These are phyloP conservation scores for Acorus calamus DNA, from an alignment of 106 monocot species.

Conservation along the genomic window DNA sequence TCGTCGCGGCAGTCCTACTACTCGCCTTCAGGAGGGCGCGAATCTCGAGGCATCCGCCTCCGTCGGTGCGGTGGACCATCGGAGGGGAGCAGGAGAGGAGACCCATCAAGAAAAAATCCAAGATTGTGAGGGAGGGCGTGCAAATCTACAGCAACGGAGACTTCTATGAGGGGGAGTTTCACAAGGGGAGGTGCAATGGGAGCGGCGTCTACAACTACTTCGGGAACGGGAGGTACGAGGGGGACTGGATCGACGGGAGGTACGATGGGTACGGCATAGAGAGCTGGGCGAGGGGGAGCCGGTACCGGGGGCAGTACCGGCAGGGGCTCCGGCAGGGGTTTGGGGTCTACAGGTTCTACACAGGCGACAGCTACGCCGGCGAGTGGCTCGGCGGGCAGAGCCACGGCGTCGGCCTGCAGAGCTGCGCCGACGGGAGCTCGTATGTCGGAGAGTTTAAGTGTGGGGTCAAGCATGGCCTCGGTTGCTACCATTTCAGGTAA, in stretches of 20 bases:
- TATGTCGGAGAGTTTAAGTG: slow-evolving; percentile 46
- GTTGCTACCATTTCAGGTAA: slow-evolving; percentile 41
- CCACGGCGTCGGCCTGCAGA: slow-evolving; percentile 29
- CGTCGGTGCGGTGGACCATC: slow-evolving; percentile 23
- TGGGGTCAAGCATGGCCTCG: slow-evolving; percentile 49
- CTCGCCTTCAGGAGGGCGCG: not conserved
- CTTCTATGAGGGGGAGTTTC: slow-evolving; percentile 43
- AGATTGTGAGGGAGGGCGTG: slow-evolving; percentile 14
- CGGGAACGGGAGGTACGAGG: slow-evolving; percentile 34
- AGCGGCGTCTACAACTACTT: slow-evolving; percentile 33
- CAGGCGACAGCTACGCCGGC: slow-evolving; percentile 34
- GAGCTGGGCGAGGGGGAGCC: slow-evolving; percentile 30
- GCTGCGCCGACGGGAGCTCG: slow-evolving; percentile 35
- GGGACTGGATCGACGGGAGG: slow-evolving; percentile 39
- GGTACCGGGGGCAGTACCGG: slow-evolving; percentile 33
- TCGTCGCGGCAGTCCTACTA: not conserved
- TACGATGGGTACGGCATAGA: slow-evolving; percentile 47
- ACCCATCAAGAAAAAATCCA: slow-evolving; percentile 1
- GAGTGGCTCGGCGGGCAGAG: slow-evolving; percentile 39
- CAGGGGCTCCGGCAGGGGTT: slow-evolving; percentile 27
- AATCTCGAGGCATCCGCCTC: not conserved
- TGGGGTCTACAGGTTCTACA: slow-evolving; percentile 31
- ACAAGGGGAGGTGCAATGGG: slow-evolving; percentile 27
- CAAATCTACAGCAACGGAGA: slow-evolving; percentile 34
- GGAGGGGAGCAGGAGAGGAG: slow-evolving; percentile 1